Percentiles rank a stretch among this genome's conserved stretches.
phyloP scores from a whole-genome alignment of 257 asterid genomes.

The Lithospermum erythrorhizon region DNA sequence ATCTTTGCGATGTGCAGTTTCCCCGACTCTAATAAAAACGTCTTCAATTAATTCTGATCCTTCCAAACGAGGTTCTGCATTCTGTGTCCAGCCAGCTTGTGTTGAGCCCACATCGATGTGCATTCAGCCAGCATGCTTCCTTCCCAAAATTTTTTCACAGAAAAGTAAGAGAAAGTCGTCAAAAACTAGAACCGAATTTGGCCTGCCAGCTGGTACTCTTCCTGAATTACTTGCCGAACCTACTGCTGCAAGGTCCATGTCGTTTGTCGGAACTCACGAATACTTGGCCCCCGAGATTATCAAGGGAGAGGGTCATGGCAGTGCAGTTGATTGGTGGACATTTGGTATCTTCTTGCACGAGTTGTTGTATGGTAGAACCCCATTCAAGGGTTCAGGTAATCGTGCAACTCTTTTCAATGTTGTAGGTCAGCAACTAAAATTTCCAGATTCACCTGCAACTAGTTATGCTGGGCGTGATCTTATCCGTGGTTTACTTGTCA shows the following conservation, averaged over 20 bases:
- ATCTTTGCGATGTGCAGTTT: slow-evolving; percentile 26
- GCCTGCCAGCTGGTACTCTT: slow-evolving; percentile 12
- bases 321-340: slow-evolving; percentile 38
- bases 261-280: slow-evolving; percentile 31
- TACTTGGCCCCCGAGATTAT: slow-evolving; percentile 32
- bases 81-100: slow-evolving; percentile 24
- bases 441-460: slow-evolving; percentile 28
- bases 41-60: slow-evolving; percentile 15
- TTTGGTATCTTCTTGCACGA: slow-evolving; percentile 28
- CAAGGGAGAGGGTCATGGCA: slow-evolving; percentile 35
- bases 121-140: slow-evolving; percentile 29
- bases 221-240: slow-evolving; percentile 31
- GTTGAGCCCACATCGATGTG: slow-evolving; percentile 22
- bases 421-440: slow-evolving; percentile 26
- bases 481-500: slow-evolving; percentile 24
- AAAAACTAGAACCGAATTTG: slow-evolving; percentile 13
- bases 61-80: slow-evolving; percentile 21
- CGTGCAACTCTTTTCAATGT: slow-evolving; percentile 29
- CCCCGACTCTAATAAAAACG: slow-evolving; percentile 22
- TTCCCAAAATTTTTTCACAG: slow-evolving; percentile 20
- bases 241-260: slow-evolving; percentile 29
- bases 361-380: slow-evolving; percentile 26
- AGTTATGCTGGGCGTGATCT: slow-evolving; percentile 23
- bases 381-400: slow-evolving; percentile 28
- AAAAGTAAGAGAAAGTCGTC: slow-evolving; percentile 19